Base-by-base conservation (phyloP, 108 stramenopile genomes). In the Skeletonema costatum region DNA sequence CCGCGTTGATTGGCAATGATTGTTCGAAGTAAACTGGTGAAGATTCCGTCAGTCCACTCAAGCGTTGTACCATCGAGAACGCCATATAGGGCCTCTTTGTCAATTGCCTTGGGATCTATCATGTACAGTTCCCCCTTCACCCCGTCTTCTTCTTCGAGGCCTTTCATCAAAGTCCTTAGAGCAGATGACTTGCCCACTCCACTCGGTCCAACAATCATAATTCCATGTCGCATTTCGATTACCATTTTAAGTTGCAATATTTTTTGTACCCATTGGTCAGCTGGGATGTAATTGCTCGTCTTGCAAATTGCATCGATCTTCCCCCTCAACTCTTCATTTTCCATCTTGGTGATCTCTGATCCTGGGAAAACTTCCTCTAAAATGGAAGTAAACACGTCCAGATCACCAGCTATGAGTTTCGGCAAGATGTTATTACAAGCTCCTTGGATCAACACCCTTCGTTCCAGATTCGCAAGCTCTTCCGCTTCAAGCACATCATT, bases 21-120 rank as follows among this genome's bases (percentile, higher is more conserved):
- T 21, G 76, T 81, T 38, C 97, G 77, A 4, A 97, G 77, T 12
- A 94, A 44, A 58, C 87, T 86, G 11, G 99, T 99, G 76, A 99
- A 97, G 46, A 99, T 88, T 63, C 99, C 99, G 76, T 99, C 98
- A n/a, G 97, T 99, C 99, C 99, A 99, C 74, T 99, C 99, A 44
- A 99, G 85, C 1, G 99, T 99, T 39, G 97, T 98, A 9, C 97
- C 94, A 76, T 99, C 99, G 32, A 99, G 84, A 14, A 73, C 69
- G 63, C 99, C 99, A 85, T 95, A 99, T 16, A 99, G 80, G 10
- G 83, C 79, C 64, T 98, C 97, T 71, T 99, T 99, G 79, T 82
- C 71, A 10, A 98, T 87, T 25, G 98, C 94, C 83, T 99, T 99
- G 19, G 99, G 97, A 76, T 99, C 99, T 70, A 99, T 98, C 2